Base-by-base conservation (phyloP, 2,329 filamentous ascomycete genomes). In the Cladosporium phlei region DNA sequence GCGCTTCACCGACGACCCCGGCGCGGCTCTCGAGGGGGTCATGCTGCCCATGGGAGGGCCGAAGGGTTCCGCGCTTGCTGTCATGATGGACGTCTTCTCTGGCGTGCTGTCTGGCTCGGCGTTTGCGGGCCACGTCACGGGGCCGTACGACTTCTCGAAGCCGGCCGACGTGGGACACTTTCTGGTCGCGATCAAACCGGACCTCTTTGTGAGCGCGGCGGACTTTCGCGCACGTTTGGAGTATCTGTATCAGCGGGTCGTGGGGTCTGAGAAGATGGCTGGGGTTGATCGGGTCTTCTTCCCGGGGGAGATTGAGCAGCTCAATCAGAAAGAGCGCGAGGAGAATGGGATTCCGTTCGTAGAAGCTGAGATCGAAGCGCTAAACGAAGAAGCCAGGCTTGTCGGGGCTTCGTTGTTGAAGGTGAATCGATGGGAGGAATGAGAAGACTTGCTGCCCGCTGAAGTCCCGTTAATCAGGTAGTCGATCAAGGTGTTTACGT, bases 1-100 rank as follows among this genome's bases (percentile, higher is more conserved):
- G 2, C 35, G 47, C 20, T 49, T 43, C 17, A 63, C 0, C 2
- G 57, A 60, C 32, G 85, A 93, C 55, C 86, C 88, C 0, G 77
- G 73, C 1, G 74, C 73, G 16, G 88, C 87, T 0, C 68, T 93
- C 8, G 78, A 80, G 25, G 86, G 86, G 1, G 85, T 90, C 3
- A 91, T 93, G 87, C 68, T 91, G 16, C 86, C 87, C 0, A 89
- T 93, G 84, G 86, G 86, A 2, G 87, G 88, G 0, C 86, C 87
- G 0, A 93, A 93, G 64, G 88, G 88, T 0, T 86, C 83, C 2
- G 88, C 78, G 0, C 64, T 93, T 29, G 72, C 85, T 0, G 79
- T 93, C 46, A 91, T 60, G 59, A 93, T 93, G 88, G 86, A 93
- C 60, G 84, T 94, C 2, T 91, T 93, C 60, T 89, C 85, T 0